phyloP scores from a whole-genome alignment of 1,284 basidiomycete species.

The Phellopilus nigrolimitatus region DNA sequence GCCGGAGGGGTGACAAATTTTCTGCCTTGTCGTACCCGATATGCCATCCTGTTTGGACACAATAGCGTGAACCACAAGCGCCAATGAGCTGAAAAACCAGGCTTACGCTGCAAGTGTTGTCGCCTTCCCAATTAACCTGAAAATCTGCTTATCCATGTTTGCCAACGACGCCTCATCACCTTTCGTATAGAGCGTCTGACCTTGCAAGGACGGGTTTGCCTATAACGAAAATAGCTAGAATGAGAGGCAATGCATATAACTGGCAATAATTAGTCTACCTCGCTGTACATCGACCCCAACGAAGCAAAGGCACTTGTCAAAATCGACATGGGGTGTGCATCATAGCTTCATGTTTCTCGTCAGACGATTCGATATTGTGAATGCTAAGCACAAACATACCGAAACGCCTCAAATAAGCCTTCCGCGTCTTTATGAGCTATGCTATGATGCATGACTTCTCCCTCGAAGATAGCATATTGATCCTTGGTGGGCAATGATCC shows the following conservation, averaged over 20 bases:
- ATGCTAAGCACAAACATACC: constrained; percentile 36
- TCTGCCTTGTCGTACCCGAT: constrained; percentile 82
- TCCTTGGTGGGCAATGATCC: constrained; percentile 68
- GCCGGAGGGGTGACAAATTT: constrained; percentile 83
- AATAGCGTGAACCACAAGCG: constrained; percentile 34
- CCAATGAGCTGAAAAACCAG: constrained; percentile 3
- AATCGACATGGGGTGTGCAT: constrained; percentile 87
- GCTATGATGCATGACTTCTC: constrained; percentile 75
- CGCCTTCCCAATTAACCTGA: constrained; percentile 80
- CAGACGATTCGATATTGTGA: not conserved
- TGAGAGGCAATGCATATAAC: constrained; percentile 41
- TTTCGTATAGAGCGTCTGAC: constrained; percentile 74
- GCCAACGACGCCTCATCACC: constrained; percentile 61
- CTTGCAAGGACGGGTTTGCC: constrained; percentile 35
- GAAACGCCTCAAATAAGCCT: constrained; percentile 75
- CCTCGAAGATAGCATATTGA: constrained; percentile 61
- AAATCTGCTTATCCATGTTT: constrained; percentile 87
- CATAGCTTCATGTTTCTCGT: constrained; percentile 52
- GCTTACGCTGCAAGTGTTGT: constrained; percentile 80
- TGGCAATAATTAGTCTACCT: constrained; percentile 79
- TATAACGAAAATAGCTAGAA: not conserved
- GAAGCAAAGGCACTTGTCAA: constrained; percentile 82
- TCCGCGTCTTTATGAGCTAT: constrained; percentile 76
- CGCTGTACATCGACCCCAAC: constrained; percentile 78
- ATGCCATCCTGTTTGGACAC: constrained; percentile 64